phyloP scores from a whole-genome alignment of 2,329 filamentous ascomycete genomes.

The Stromatinia cepivora region DNA sequence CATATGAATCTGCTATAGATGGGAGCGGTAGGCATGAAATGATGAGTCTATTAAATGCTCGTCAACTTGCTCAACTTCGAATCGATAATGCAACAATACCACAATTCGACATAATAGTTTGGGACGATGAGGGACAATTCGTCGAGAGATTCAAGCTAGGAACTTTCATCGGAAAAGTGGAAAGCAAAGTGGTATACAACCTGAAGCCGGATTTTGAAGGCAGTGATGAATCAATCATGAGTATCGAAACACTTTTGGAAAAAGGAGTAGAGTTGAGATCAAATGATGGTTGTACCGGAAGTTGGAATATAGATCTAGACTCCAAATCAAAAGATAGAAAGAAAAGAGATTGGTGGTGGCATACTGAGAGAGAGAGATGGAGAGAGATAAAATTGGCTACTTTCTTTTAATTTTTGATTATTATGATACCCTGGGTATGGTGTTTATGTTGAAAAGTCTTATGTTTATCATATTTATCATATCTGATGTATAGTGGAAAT shows the following conservation, averaged over 20 bases:
- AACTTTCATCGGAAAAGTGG: conserved; percentile 61
- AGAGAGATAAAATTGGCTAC: conserved; percentile 32
- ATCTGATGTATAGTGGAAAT: background rate
- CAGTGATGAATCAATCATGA: conserved; percentile 56
- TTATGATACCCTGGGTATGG: conserved; percentile 22
- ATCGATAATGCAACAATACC: conserved; percentile 59
- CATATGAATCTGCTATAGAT: conserved; percentile 16
- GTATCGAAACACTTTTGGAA: conserved; percentile 52
- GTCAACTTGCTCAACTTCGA: conserved; percentile 64
- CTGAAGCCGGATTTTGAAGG: conserved; percentile 55
- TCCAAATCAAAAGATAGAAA: conserved; percentile 27
- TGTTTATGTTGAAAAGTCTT: conserved; percentile 3
- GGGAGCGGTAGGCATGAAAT: conserved; percentile 17
- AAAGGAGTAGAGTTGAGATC: conserved; percentile 34
- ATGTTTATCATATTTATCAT: background rate
- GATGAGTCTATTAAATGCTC: conserved; percentile 47
- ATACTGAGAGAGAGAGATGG: conserved; percentile 38
- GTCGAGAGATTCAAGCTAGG: conserved; percentile 57
- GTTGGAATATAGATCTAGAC: conserved; percentile 27
- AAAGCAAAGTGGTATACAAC: conserved; percentile 60
- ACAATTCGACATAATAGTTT: conserved; percentile 59
- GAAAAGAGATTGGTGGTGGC: conserved; percentile 38
- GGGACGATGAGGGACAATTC: conserved; percentile 47
- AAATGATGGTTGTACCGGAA: conserved; percentile 34
- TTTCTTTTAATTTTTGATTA: conserved; percentile 29